A percentile compares a stretch with the other conserved stretches of the same genome.
These are phyloP conservation scores for Coemansia sp. DNA, from an alignment of 192 early-diverging fungal species.

Conservation along the genomic window DNA sequence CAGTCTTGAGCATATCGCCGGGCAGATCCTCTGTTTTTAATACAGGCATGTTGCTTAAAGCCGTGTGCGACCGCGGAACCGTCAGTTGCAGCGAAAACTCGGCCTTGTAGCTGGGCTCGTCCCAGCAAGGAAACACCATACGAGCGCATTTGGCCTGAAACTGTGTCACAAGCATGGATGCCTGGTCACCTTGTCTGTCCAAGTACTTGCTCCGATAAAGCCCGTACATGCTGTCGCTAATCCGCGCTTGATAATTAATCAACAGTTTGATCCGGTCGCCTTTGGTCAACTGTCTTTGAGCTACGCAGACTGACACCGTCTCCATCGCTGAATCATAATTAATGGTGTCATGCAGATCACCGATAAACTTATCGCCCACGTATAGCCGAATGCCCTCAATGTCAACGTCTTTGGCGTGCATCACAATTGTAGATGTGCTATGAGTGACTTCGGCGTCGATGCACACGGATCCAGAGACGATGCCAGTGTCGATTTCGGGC, in stretches of 20 bases:
- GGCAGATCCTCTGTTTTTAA: not conserved
- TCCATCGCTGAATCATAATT: conserved; percentile 31
- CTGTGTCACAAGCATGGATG: conserved; percentile 74
- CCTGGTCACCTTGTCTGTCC: conserved; percentile 53
- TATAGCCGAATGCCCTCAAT: conserved; percentile 36
- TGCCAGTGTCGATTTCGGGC: conserved; percentile 74
- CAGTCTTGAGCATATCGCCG: conserved; percentile 41
- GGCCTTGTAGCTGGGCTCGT: conserved; percentile 79
- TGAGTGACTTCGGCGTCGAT: conserved; percentile 62
- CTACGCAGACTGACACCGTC: conserved; percentile 49
- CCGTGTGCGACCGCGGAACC: conserved; percentile 59
- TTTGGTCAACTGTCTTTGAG: conserved; percentile 27
- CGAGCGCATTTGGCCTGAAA: conserved; percentile 78
- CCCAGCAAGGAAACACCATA: conserved; percentile 75
- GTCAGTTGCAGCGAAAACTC: conserved; percentile 72
- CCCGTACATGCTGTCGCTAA: conserved; percentile 79
- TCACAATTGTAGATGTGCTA: conserved; percentile 58
- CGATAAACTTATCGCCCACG: not conserved
- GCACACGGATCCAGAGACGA: conserved; percentile 72
- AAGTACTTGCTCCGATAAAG: conserved; percentile 77
- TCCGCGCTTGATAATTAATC: conserved; percentile 61
- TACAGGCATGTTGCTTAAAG: conserved; percentile 78
- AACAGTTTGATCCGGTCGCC: conserved; percentile 44
- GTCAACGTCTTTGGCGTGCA: conserved; percentile 64
- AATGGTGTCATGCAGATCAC: not conserved